Evolutionary conservation across 2,329 filamentous ascomycete species (phyloP), one percentile per base, ranked within the genome.

Genomic region (Fusarium tuaranense): DNA sequence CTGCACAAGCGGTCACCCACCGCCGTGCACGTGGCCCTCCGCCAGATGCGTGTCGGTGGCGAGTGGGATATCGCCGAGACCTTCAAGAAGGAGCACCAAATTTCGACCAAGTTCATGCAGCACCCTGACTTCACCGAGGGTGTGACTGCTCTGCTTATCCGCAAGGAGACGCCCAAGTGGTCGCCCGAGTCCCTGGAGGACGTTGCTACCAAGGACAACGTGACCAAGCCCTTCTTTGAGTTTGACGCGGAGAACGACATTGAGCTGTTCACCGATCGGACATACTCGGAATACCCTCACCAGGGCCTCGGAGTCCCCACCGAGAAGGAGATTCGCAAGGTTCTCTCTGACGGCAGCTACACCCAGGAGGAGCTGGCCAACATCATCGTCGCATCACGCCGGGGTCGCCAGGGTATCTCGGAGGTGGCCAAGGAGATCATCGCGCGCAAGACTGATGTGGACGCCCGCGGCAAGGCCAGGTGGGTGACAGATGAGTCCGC

Each of bases 91-190:
- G 97, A 99, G 86, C 90, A 97, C 84, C 89, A 93, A 80, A 95
- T 99, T 69, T 95, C 96, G 2, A 86, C 89, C 68, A 90, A 91
- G 73, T 98, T 99, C 86, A 98, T 99, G 96, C 88, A 88, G 67
- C 93, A 97, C 82, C 93, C 91, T 6, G 97, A 99, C 83, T 99
- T 99, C 80, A 92, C 92, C 51, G 94, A 97, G 84, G 97, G 97
- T 64, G 96, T 99, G n/a, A 91, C 91, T 62, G 92, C 95, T 27
- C 89, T 93, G 59, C 88, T 99, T 46, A 89, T 97, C 78, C 88
- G 91, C 79, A 95, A 95, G 84, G 77, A 84, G 74, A 87, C 87
- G 25, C 94, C 95, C 1, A 86, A 88, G 71, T 99, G 97, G 97
- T 83, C 92, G 73, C 95, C 95, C 5, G 88, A 89, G 51, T 90